These are phyloP conservation scores for Thraustochytrium aureum DNA, from an alignment of 352 stramenopile species.

Conservation along the genomic window DNA sequence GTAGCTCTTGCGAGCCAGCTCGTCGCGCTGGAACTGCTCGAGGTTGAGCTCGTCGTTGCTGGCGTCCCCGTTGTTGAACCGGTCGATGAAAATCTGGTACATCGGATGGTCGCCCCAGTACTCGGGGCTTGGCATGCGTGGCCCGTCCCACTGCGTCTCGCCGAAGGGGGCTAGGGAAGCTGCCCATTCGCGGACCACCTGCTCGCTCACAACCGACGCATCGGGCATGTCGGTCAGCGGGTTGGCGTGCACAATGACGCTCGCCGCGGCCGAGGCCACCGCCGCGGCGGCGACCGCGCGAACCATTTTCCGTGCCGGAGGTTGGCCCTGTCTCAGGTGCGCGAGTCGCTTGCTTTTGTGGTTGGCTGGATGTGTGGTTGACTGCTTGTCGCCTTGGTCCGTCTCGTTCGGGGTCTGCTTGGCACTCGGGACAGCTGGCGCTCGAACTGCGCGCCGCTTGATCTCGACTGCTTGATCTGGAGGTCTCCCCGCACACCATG, in stretches of 20 bases:
- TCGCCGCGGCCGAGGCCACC: background rate
- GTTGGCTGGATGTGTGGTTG: no score
- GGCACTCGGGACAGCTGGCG: no score
- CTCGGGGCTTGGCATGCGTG: background rate
- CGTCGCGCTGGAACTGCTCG: background rate
- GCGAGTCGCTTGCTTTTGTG: no score
- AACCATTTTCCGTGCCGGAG: no score
- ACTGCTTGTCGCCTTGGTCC: no score
- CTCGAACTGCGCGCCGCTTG: no score
- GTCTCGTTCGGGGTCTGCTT: no score
- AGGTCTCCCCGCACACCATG: no score
- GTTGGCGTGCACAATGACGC: background rate
- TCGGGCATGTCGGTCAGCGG: background rate
- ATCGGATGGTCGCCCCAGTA: background rate
- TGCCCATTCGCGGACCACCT: background rate
- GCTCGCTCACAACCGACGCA: background rate
- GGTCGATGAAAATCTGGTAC: conserved; percentile 32
- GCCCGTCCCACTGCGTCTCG: background rate
- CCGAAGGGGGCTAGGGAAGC: background rate
- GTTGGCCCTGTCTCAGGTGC: no score
- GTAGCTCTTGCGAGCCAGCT: conserved; percentile 6
- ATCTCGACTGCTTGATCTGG: no score
- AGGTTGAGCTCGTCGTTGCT: background rate
- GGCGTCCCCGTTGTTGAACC: conserved; percentile 14
- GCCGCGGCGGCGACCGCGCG: background rate